phyloP scores from a whole-genome alignment of 371 early-diverging fungal species.

The Chytridium lagenaria region DNA sequence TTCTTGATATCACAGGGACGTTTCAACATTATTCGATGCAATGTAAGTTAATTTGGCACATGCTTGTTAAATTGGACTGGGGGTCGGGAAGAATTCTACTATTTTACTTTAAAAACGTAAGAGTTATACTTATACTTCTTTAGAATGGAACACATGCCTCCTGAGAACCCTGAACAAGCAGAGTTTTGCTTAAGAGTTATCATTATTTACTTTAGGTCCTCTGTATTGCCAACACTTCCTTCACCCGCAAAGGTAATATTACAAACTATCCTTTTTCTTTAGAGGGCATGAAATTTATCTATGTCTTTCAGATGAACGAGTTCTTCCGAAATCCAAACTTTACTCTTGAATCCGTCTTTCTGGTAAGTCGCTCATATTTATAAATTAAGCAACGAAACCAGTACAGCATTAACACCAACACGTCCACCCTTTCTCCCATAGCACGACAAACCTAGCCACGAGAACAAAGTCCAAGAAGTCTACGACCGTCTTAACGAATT shows the following conservation, averaged over 20 bases:
- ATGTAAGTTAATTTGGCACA: background rate
- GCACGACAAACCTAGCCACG: constrained; percentile 46
- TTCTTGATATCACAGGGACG: background rate
- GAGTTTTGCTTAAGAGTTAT: constrained; percentile 45
- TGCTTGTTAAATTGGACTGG: too few relatives aligned
- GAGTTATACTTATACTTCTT: background rate
- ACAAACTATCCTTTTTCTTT: background rate
- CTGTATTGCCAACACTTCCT: constrained; percentile 35
- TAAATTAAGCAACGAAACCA: background rate
- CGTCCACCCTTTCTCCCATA: background rate
- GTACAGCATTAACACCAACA: background rate
- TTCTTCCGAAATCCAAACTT: constrained; percentile 15
- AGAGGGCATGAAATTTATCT: background rate
- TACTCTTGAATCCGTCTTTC: constrained; percentile 46
- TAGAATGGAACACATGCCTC: constrained; percentile 11
- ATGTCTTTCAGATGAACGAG: constrained; percentile 15
- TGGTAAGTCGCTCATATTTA: constrained; percentile 12
- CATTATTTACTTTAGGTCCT: constrained; percentile 50
- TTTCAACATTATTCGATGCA: constrained; percentile 3
- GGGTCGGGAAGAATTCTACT: too few relatives aligned
- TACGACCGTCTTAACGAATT: constrained; percentile 49
- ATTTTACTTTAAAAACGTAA: too few relatives aligned
- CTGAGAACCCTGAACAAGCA: constrained; percentile 16
- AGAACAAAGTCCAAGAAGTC: constrained; percentile 44
- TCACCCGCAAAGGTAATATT: constrained; percentile 19